phyloP scores from a whole-genome alignment of 2,329 filamentous ascomycete species.

The Sporothrix brasiliensis region DNA sequence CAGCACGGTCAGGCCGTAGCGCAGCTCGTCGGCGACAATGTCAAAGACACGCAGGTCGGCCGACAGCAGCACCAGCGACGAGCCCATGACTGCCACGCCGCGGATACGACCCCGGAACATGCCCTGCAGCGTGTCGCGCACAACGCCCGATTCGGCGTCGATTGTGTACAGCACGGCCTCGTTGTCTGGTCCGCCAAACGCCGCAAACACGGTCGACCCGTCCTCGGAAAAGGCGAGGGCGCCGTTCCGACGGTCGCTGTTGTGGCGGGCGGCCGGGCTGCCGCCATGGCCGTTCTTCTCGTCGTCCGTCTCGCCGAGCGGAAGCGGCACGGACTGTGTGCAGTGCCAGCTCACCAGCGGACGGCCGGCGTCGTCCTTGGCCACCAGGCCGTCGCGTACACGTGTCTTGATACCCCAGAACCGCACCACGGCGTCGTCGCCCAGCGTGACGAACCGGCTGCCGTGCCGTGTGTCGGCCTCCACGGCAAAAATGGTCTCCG shows the following conservation, averaged over 20 bases:
- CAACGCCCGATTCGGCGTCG: constrained; percentile 67
- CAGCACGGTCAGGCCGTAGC: constrained; percentile 64
- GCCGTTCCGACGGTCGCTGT: constrained; percentile 53
- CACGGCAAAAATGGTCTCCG: constrained; percentile 69
- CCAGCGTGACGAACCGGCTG: constrained; percentile 79
- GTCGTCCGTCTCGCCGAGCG: constrained; percentile 27
- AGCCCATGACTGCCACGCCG: constrained; percentile 70
- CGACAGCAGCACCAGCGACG: constrained; percentile 75
- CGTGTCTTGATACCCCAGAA: constrained; percentile 79
- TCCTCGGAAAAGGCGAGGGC: constrained; percentile 79
- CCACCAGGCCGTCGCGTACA: constrained; percentile 67
- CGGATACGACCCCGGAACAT: constrained; percentile 67
- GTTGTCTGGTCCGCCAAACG: constrained; percentile 57
- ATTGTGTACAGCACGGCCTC: constrained; percentile 73
- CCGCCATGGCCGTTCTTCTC: background rate
- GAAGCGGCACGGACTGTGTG: constrained; percentile 58
- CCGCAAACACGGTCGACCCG: constrained; percentile 77
- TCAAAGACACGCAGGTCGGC: constrained; percentile 79
- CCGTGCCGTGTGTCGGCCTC: constrained; percentile 66
- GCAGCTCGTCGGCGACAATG: constrained; percentile 74
- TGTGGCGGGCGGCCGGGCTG: constrained; percentile 38
- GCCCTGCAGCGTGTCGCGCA: constrained; percentile 68
- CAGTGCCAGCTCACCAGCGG: constrained; percentile 75
- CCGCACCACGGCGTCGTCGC: constrained; percentile 75
- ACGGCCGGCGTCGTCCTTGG: constrained; percentile 59